Evolutionary conservation across 1,139 yeast species (phyloP).

Genomic region (Saccharomyces uvarum): DNA sequence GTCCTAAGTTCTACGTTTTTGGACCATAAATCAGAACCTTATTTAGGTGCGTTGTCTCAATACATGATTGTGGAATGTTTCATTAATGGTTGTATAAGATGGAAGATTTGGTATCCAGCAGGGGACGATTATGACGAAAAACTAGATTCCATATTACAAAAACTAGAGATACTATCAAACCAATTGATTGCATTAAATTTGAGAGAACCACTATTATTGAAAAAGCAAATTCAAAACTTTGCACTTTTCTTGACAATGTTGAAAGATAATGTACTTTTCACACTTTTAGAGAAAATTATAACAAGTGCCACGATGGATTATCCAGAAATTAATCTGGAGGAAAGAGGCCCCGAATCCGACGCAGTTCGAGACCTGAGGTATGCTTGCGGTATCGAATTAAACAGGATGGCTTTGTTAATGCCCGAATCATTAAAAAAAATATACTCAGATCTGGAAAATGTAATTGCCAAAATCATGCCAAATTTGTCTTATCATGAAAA

Average conservation of each 20-base stretch:
- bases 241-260: constrained; percentile 95
- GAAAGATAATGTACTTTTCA: constrained; percentile 74
- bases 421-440: constrained; percentile 82
- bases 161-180: constrained; percentile 72
- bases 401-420: constrained; percentile 86
- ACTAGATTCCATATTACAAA: constrained; percentile 47
- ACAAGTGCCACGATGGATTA: constrained; percentile 82
- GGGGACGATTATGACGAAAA: constrained; percentile 54
- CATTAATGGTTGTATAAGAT: constrained; percentile 86
- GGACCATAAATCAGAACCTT: constrained; percentile 55
- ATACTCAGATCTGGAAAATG: constrained; percentile 73
- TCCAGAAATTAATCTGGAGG: constrained; percentile 48
- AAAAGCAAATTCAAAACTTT: constrained; percentile 83
- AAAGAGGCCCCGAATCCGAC: constrained; percentile 67
- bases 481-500: constrained; percentile 85
- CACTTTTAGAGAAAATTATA: constrained; percentile 77
- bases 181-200: constrained; percentile 67
- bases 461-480: constrained; percentile 62
- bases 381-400: constrained; percentile 90
- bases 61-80: constrained; percentile 83
- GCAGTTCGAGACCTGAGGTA: constrained; percentile 80
- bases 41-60: constrained; percentile 71
- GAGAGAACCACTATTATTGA: constrained; percentile 69
- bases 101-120: constrained; percentile 81
- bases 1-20: constrained; percentile 52